Evolutionary conservation across 164 flowering plant genomes (phyloP), one percentile per base, ranked within the genome.

Genomic region (Dillenia suffruticosa): DNA sequence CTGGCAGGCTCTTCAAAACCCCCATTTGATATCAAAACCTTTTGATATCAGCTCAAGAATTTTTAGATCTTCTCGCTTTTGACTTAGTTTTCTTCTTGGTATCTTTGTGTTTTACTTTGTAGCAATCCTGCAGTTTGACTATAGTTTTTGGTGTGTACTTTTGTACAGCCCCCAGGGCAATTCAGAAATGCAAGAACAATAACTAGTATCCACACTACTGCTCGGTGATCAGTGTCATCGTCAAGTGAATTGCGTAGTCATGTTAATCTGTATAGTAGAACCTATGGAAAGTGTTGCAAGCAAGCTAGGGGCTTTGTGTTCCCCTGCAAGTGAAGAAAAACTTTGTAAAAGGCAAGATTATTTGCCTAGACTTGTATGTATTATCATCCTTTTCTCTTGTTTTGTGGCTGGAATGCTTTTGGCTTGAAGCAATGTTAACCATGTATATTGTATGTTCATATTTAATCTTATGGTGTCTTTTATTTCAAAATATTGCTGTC

Each of bases 81-180:
- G 9, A 14, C 17, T 51, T 13, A 15, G 9, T 22, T 17, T 51
- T 51, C 53, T 13, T 12, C 9, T 51, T 2, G 32, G 2, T 51
- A 8, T 8, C 0, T 2, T 8, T 51, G 9, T 51, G 53, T 51
- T 12, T 51, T 12, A 8, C 53, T 17, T 51, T 51, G 17, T 22
- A 51, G 17, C 16, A n/a, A 14, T 51, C n/a, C 17, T 14, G 16
- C n/a, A 15, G 1, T 51, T 12, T 51, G 22, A 15, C 9, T 17
- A 51, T 10, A 9, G 24, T 8, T 17, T 12, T 15, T 50, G 44
- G 51, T 44, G 12, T 68, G 19, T 63, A 22, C 13, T 61, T 66
- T 17, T 12, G 67, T 72, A 75, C 82, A 84, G 90, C 94, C 12
- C 89, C 90, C 12, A 79, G 89, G 63, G 87, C 89, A 56, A 81